phyloP scores from a whole-genome alignment of 179 eudicot genomes.

The Carnegiea gigantea region DNA sequence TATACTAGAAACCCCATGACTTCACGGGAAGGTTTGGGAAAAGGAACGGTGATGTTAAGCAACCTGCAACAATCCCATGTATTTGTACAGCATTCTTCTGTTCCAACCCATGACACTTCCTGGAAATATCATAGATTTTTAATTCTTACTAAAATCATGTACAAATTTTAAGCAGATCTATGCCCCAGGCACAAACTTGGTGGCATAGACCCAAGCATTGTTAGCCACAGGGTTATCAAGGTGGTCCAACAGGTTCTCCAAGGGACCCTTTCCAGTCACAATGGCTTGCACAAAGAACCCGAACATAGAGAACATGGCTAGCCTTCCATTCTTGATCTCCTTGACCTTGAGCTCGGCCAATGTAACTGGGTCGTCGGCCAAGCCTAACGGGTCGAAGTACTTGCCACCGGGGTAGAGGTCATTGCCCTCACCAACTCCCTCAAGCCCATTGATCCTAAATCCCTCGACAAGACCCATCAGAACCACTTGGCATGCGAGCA shows the following conservation, averaged over 20 bases:
- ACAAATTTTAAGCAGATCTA: slow-evolving; percentile 25
- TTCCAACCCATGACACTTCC: neutral
- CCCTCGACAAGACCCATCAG: slow-evolving; percentile 94
- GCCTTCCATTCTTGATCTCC: slow-evolving; percentile 88
- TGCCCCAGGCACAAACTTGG: slow-evolving; percentile 88
- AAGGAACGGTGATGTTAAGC: no score
- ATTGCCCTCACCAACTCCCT: slow-evolving; percentile 83
- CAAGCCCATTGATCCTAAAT: slow-evolving; percentile 78
- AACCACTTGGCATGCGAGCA: slow-evolving; percentile 63
- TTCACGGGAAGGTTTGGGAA: no score
- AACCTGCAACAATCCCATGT: no score
- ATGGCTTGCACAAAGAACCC: slow-evolving; percentile 94
- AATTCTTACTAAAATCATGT: slow-evolving; percentile 16
- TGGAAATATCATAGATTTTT: slow-evolving; percentile 4
- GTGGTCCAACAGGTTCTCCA: slow-evolving; percentile 89
- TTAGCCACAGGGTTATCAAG: slow-evolving; percentile 93
- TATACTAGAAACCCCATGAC: no score
- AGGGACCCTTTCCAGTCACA: slow-evolving; percentile 83
- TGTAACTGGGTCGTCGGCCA: slow-evolving; percentile 78
- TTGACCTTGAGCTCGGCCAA: slow-evolving; percentile 89
- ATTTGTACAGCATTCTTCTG: neutral
- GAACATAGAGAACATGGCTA: slow-evolving; percentile 94
- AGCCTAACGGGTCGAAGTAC: slow-evolving; percentile 84
- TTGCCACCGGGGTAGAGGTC: slow-evolving; percentile 81
- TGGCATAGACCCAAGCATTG: slow-evolving; percentile 95